Conservation (phyloP, 1,139 yeast genomes). For the Kurtzmaniella natalensis region DNA sequence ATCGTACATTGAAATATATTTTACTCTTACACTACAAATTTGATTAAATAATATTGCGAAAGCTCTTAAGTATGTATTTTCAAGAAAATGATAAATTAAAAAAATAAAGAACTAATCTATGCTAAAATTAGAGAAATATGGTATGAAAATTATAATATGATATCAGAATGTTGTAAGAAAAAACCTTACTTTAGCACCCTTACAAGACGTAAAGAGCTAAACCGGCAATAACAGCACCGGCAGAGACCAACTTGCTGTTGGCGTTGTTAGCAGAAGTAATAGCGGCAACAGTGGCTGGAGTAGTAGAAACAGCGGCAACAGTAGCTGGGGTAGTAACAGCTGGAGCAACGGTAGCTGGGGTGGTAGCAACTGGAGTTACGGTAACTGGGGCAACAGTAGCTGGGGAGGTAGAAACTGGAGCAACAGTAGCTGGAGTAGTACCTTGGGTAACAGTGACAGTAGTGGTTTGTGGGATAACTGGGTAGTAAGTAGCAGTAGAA, state of each 20-base stretch:
- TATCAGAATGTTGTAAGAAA: no score
- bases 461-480: constrained; percentile 1
- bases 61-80: no score
- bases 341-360: constrained; percentile 1
- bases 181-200: no score
- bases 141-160: no score
- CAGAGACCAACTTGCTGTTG: constrained; percentile 1
- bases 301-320: neutral
- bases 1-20: no score
- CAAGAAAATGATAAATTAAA: no score
- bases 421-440: neutral
- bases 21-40: no score
- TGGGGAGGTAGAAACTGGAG: constrained; percentile 1
- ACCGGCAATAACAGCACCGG: constrained; percentile 1
- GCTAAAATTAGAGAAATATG: no score
- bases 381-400: neutral
- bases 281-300: neutral
- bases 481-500: neutral
- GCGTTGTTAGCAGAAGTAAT: neutral
- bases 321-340: neutral
- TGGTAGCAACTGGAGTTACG: no score
- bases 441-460: neutral
- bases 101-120: no score
- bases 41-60: no score
- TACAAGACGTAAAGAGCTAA: constrained; percentile 1